phyloP scores from a whole-genome alignment of 306 rosid genomes.

The Herpetospermum pedunculosum region DNA sequence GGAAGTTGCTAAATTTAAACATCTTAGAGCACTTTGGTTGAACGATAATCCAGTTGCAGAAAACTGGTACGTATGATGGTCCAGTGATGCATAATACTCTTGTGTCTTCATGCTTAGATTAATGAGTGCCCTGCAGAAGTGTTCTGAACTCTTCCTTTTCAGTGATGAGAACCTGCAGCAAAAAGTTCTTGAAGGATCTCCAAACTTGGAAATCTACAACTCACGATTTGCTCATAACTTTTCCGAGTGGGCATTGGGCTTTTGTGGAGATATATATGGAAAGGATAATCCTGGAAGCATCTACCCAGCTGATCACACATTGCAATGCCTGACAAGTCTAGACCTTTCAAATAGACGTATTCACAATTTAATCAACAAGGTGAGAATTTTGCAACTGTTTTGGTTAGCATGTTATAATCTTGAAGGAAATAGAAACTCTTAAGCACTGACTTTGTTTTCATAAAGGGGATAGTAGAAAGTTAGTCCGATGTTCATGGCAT shows the following conservation, averaged over 20 bases:
- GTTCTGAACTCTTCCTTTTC: constrained; percentile 8
- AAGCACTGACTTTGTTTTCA: not conserved
- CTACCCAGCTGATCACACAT: constrained; percentile 25
- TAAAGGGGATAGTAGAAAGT: not conserved
- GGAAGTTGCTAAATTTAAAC: constrained; percentile 60
- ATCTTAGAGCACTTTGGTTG: constrained; percentile 79
- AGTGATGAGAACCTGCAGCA: constrained; percentile 44
- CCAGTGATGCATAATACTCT: not conserved
- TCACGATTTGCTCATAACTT: constrained; percentile 50
- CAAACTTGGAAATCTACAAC: constrained; percentile 65
- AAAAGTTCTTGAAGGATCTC: constrained; percentile 33
- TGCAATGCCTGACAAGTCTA: constrained; percentile 44
- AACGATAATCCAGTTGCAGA: constrained; percentile 46
- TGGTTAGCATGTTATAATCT: not conserved
- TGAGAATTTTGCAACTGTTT: constrained; percentile 7
- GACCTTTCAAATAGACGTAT: constrained; percentile 69
- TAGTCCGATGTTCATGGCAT: not conserved
- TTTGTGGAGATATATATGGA: constrained; percentile 67
- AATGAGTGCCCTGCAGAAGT: constrained; percentile 7
- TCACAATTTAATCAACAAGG: constrained; percentile 58
- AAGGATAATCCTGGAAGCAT: constrained; percentile 57
- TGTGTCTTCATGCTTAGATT: not conserved
- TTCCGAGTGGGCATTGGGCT: constrained; percentile 80
- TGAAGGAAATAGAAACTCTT: not conserved
- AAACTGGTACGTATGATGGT: constrained; percentile 28